phyloP scores from a whole-genome alignment of 2,329 filamentous ascomycete species.

The Ophiostoma novo-ulmi region DNA sequence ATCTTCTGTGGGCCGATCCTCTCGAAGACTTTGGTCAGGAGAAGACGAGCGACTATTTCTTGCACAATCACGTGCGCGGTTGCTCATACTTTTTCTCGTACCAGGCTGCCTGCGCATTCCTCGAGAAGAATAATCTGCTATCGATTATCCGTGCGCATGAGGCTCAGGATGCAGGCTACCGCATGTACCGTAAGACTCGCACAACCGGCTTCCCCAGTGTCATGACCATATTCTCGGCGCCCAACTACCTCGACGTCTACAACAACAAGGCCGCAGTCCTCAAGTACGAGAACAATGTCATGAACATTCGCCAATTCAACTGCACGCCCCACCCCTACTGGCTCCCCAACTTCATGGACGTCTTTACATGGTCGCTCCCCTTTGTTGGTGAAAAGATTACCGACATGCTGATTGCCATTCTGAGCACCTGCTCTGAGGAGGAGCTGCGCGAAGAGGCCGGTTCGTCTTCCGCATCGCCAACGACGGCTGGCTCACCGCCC shows the following conservation, averaged over 20 bases:
- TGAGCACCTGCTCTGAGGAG: slow-evolving; percentile 98
- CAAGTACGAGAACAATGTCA: slow-evolving; percentile 99
- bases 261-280: slow-evolving; percentile 99
- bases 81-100: slow-evolving; percentile 99
- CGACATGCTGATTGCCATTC: slow-evolving; percentile 97
- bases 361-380: slow-evolving; percentile 98
- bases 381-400: slow-evolving; percentile 99
- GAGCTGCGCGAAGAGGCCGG: slow-evolving; percentile 86
- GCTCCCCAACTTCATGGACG: slow-evolving; percentile 99
- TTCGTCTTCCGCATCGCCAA: slow-evolving; percentile 54
- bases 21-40: slow-evolving; percentile 98
- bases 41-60: slow-evolving; percentile 94
- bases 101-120: slow-evolving; percentile 89
- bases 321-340: slow-evolving; percentile 99
- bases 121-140: slow-evolving; percentile 97
- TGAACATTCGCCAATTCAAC: slow-evolving; percentile 99
- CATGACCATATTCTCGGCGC: slow-evolving; percentile 99
- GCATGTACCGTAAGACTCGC: slow-evolving; percentile 98
- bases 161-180: slow-evolving; percentile 95
- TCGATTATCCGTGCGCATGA: slow-evolving; percentile 97
- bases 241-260: slow-evolving; percentile 98
- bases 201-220: slow-evolving; percentile 98
- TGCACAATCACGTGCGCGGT: slow-evolving; percentile 96
- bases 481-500: slow-evolving; percentile 70
- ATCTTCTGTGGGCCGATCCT: slow-evolving; percentile 97